Conservation (phyloP, 1,284 basidiomycete species). For the Amylostereum areolatum region DNA sequence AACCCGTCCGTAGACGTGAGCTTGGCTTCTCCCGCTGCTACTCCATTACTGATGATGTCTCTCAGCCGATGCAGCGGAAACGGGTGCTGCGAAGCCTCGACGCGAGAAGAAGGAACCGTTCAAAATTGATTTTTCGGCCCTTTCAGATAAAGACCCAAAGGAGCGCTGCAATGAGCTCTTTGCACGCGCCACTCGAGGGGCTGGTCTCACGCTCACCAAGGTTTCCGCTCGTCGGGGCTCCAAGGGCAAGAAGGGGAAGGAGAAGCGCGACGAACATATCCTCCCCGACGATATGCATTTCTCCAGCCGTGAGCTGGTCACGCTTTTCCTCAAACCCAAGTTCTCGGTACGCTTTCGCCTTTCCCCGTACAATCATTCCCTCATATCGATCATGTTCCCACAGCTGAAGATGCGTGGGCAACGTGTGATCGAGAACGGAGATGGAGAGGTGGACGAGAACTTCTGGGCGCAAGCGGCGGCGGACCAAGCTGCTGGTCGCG, state of each 20-base stretch:
- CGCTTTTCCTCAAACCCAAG: slow-evolving; percentile 93
- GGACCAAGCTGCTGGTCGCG: slow-evolving; percentile 60
- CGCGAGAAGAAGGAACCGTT: slow-evolving; percentile 83
- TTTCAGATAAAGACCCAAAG: slow-evolving; percentile 61
- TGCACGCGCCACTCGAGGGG: slow-evolving; percentile 60
- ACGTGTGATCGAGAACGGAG: slow-evolving; percentile 52
- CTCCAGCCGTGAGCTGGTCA: slow-evolving; percentile 81
- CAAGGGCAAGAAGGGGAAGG: slow-evolving; percentile 34
- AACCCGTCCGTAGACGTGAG: slow-evolving; percentile 67
- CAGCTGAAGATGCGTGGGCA: slow-evolving; percentile 81
- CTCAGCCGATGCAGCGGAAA: slow-evolving; percentile 45
- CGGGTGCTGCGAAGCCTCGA: slow-evolving; percentile 45
- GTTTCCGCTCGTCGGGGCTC: slow-evolving; percentile 39
- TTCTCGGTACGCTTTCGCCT: slow-evolving; percentile 61
- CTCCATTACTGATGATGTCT: slow-evolving; percentile 3
- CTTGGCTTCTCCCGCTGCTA: slow-evolving; percentile 1
- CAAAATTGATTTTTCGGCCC: slow-evolving; percentile 80
- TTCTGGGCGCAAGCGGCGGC: slow-evolving; percentile 95
- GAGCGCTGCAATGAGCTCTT: slow-evolving; percentile 79
- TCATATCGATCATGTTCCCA: not conserved
- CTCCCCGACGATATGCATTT: slow-evolving; percentile 99
- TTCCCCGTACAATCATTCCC: slow-evolving; percentile 1
- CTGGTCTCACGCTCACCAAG: slow-evolving; percentile 63
- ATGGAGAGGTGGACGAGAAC: slow-evolving; percentile 87
- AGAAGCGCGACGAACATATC: slow-evolving; percentile 68